Evolutionary conservation across 192 early-diverging fungal genomes (phyloP), one percentile per base, ranked within the genome.

Genomic region (Gamsiella multidivaricata): DNA sequence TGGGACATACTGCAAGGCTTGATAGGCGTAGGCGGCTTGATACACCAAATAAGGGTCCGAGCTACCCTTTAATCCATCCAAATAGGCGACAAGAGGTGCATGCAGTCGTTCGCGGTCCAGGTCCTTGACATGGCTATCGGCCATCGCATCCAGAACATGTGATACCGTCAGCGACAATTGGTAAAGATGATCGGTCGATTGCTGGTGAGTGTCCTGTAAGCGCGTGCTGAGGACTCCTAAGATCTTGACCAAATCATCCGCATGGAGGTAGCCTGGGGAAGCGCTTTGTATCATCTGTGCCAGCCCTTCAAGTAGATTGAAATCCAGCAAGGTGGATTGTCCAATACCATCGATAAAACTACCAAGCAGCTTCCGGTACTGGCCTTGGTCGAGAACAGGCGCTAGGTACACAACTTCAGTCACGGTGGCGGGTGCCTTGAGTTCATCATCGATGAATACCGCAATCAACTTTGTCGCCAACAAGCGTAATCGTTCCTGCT

Each of bases 211-310:
- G 23, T 25, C 20, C 23, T n/a, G n/a, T 32, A 63, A 22, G 49
- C 61, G 49, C 23, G 32, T 12, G 22, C 42, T 37, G 32, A 63
- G 29, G 33, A 39, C n/a, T 5, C 22, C 23, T 32, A 63, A 15
- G 7, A 63, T 52, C 42, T 63, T 34, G 25, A 52, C 61, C 47
- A 63, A n/a, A n/a, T 63, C 61, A 39, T 63, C 49, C 22, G 22
- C 34, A n/a, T 63, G 14, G 34, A 63, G 18, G 26, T 52, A 22
- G 15, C 34, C 61, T 3, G 32, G 61, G 3, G 32, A 8, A 23
- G 61, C 46, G 33, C 36, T 9, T 26, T 41, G 46, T 5, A 63
- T 25, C 49, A 63, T 11, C 49, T 34, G 49, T 10, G 46, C 61
- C 23, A 63, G 49, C 18, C 61, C 61, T 37, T 63, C 50, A 18